Base-by-base conservation (phyloP, 257 asterid species). In the Agastache rugosa region DNA sequence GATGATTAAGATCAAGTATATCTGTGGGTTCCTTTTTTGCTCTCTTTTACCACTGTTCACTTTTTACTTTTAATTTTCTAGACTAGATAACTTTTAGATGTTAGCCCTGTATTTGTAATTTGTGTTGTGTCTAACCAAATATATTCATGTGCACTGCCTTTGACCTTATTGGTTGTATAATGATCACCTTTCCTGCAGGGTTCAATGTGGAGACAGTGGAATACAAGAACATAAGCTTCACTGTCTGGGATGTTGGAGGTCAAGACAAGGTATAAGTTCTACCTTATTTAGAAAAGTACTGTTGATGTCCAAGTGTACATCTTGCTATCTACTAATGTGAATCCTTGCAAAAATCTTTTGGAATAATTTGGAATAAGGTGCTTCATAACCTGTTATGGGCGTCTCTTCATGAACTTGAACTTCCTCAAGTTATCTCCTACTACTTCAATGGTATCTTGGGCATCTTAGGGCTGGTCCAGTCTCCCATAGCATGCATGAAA, bases 221-320 rank as follows among this genome's bases (percentile, higher is more conserved):
- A 55, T 81, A 77, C 80, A 77, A 81, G 75, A 77, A 81, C 80
- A 81, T 81, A 69, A 77, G 82, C 75, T 81, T 81, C 67, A 81
- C 75, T 51, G 82, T 81, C 17, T 77, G 82, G 85, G 85, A 81
- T 77, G 82, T 81, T 15, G 82, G 85, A 11, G 85, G 82, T 77
- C 85, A 81, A 74, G 85, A 80, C 75, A 81, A 81, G 82, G 82
- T 70, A 63, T 29, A 74, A 20, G 69, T 45, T 11, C 2, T 29
- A 3, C 17, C 47, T 31, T 23, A 42, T 72, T 11, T 55, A 22
- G 11, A 15, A 22, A 3, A 2, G 27, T 44, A n/a, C 27, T 25
- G 47, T 37, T 54, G 64, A 48, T 15, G 56, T 35, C 62, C 54
- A 41, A 23, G 50, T 68, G 2, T 71, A 66, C 20, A 8, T 16